Evolutionary conservation across 257 asterid species (phyloP).

Genomic region (Nicotiana noctiflora): DNA sequence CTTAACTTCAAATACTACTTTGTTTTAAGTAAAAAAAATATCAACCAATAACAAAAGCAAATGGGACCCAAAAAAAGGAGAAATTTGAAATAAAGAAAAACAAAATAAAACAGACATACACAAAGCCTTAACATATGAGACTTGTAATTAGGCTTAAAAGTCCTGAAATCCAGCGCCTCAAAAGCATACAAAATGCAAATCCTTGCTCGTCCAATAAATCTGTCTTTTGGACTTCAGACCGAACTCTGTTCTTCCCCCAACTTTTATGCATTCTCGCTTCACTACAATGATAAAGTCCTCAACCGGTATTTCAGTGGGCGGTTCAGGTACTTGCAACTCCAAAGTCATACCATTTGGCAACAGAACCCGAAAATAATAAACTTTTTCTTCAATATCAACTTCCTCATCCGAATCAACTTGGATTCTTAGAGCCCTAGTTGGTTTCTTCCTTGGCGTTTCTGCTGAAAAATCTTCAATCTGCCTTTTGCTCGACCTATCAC

Average conservation of each 20-base stretch:
- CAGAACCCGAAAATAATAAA: too few species aligned
- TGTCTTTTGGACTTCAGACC: neutral
- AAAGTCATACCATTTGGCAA: too few species aligned
- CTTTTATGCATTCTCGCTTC: slow-evolving; percentile 15
- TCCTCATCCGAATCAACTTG: too few species aligned
- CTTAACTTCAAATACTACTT: too few species aligned
- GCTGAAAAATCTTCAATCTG: too few species aligned
- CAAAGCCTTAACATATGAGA: slow-evolving; percentile 38
- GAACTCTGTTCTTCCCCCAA: slow-evolving; percentile 10
- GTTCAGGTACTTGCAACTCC: slow-evolving; percentile 18
- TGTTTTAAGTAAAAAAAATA: too few species aligned
- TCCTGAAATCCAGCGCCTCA: slow-evolving; percentile 20
- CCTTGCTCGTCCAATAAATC: slow-evolving; percentile 40
- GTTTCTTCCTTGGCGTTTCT: too few species aligned
- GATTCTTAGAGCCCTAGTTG: too few species aligned
- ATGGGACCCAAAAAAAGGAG: neutral
- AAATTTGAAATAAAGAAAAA: neutral
- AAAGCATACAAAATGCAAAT: slow-evolving; percentile 38
- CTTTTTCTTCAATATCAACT: too few species aligned
- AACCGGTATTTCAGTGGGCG: slow-evolving; percentile 20
- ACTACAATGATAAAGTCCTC: slow-evolving; percentile 25
- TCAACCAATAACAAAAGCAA: neutral
- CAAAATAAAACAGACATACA: slow-evolving; percentile 25
- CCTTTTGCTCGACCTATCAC: too few species aligned
- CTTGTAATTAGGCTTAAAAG: slow-evolving; percentile 21